Evolutionary conservation across 495 filamentous ascomycete genomes (phyloP).

Genomic region (Penicillium argentinense): DNA sequence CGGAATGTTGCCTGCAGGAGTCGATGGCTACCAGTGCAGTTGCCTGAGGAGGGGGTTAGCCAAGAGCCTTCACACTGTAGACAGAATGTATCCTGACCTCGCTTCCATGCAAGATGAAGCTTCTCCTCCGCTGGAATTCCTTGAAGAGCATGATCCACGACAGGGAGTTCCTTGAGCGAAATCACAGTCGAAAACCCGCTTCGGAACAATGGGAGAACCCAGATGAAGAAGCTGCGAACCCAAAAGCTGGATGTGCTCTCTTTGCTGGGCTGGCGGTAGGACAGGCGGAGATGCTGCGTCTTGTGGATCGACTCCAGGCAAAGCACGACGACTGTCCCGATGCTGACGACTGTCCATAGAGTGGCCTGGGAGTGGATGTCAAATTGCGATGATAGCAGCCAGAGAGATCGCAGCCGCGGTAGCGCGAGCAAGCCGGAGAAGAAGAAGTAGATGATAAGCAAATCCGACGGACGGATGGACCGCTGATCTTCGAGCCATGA

Average conservation of each 20-base stretch:
- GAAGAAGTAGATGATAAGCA: constrained; percentile 35
- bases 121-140: constrained; percentile 1
- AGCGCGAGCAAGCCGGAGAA: constrained; percentile 18
- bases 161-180: constrained; percentile 28
- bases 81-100: not conserved
- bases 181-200: constrained; percentile 26
- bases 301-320: constrained; percentile 30
- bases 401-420: constrained; percentile 31
- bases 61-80: not conserved
- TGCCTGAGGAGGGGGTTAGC: not conserved
- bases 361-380: not conserved
- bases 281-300: constrained; percentile 13
- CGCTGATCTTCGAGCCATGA: constrained; percentile 38
- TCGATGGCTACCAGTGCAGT: constrained; percentile 1
- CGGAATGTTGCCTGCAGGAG: constrained; percentile 16
- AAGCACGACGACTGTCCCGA: constrained; percentile 13
- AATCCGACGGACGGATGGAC: constrained; percentile 29
- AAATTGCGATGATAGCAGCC: constrained; percentile 12
- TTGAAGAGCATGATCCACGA: constrained; percentile 7
- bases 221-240: constrained; percentile 32
- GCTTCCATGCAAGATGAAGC: constrained; percentile 3
- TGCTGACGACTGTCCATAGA: constrained; percentile 13
- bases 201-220: constrained; percentile 31
- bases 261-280: constrained; percentile 17
- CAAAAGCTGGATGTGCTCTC: constrained; percentile 30